Base-by-base conservation (phyloP, 2,329 filamentous ascomycete species). In the Trichoderma hamatum region DNA sequence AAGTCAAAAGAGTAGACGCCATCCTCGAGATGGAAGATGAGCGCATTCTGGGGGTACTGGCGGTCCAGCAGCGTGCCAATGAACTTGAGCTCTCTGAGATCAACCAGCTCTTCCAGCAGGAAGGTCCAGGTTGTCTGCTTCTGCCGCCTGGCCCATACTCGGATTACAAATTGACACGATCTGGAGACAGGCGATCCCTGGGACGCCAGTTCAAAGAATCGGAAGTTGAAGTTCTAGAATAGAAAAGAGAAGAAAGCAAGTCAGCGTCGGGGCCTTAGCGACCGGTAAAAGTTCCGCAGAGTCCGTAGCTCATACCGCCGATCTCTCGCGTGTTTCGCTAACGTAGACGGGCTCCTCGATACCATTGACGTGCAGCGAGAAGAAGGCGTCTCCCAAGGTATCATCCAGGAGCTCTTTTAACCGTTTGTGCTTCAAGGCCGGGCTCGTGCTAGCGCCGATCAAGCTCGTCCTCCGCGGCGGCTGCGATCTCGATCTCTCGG, bases 351-450 rank as follows among this genome's bases (percentile, higher is more conserved):
- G 94, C 19, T 93, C 90, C 58, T 85, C 80, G 63, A 88, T 80
- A 3, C 82, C 86, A 1, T 87, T 82, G 56, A 90, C 87, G 78
- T 97, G 94, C 63, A 97, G 77, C 3, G 93, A 92, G 79, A 97
- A 96, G 84, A 97, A 97, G 19, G 90, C 89, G 80, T 97, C 92
- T n/a, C 90, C 93, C 80, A 96, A 89, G 63, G 88, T 86, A 73
- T 85, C 87, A 64, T 89, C 88, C 32, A 92, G 88, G 9, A 92
- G 86, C 72, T 90, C 85, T 78, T 96, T 92, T 52, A 97, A 82
- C 76, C 89, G 90, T 78, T 89, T 89, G 82, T 97, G 94, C 67
- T 93, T 80, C 30, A 82, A 80, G 3, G 80, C 71, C 0, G 84
- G 84, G 59, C 75, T 85, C 16, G 79, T 78, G 54, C 82, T 81